phyloP scores from a whole-genome alignment of 2,329 filamentous ascomycete genomes.

The Pseudogymnoascus sp. region DNA sequence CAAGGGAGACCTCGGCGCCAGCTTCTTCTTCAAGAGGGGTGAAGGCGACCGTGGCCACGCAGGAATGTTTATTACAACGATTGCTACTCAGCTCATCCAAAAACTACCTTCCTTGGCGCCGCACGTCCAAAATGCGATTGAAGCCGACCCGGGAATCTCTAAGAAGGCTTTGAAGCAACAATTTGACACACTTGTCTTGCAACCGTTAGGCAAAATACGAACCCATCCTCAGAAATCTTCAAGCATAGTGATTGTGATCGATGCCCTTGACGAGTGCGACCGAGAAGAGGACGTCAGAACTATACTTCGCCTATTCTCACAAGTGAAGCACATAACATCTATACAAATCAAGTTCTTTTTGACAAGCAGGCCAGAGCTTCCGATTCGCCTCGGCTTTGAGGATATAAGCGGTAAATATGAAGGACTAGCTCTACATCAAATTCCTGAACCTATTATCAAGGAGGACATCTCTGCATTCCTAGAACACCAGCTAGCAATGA shows the following conservation, averaged over 20 bases:
- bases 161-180: conserved; percentile 22
- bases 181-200: conserved; percentile 24
- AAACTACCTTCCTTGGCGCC: conserved; percentile 20
- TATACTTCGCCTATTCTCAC: conserved; percentile 16
- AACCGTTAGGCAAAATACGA: conserved; percentile 19
- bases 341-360: conserved; percentile 19
- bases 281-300: conserved; percentile 15
- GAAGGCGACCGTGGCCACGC: conserved; percentile 26
- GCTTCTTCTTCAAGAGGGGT: conserved; percentile 32
- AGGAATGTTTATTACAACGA: conserved; percentile 27
- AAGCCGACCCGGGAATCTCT: conserved; percentile 15
- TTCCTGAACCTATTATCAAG: conserved; percentile 15
- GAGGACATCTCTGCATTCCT: conserved; percentile 18
- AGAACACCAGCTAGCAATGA: conserved; percentile 13
- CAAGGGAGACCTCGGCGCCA: conserved; percentile 21
- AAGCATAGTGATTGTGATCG: conserved; percentile 19
- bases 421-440: conserved; percentile 19
- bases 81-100: conserved; percentile 21
- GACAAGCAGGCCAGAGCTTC: conserved; percentile 22
- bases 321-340: conserved; percentile 8
- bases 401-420: conserved; percentile 12
- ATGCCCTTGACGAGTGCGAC: conserved; percentile 31
- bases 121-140: conserved; percentile 16
- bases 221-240: neutral
- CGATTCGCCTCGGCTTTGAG: conserved; percentile 18